Base-by-base conservation (phyloP, 257 asterid genomes). In the Jaltomata sinuosa region DNA sequence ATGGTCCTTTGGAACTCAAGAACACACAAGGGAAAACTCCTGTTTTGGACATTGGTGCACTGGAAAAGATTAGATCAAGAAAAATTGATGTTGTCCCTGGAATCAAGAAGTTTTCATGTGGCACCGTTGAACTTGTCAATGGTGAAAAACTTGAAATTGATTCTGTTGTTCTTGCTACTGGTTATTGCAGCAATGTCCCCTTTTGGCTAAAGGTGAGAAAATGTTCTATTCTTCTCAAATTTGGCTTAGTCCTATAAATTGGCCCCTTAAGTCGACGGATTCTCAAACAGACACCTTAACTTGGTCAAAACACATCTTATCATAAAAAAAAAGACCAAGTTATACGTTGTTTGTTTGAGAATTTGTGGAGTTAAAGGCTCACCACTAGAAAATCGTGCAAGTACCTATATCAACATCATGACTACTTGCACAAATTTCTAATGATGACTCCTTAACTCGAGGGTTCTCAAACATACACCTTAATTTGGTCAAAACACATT, bases 1-100 rank as follows among this genome's bases (percentile, higher is more conserved):
- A 57, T 42, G 90, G 88, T 4, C 88, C 90, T 1, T 47, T 85
- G 81, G 90, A 85, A 80, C 85, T 87, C 6, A 87, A 87, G 79
- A 87, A 59, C 4, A 81, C 67, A 4, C 82, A 65, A 11, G 90
- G 90, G 12, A 87, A 83, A 53, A 87, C 90, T 29, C 88, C 88
- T 54, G 90, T 87, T 52, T 59, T 87, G 57, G 90, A 85, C 57
- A 79, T 83, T 38, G 90, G 90, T 68, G 64, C 90, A 47, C 15
- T 87, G 57, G 87, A 86, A 11, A 85, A 69, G 32, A 87, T 87
- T 69, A 87, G 85, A 61, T 78, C 88, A 16, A 84, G 88, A 15
- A 84, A 87, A 19, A 83, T 83, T 38, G 80, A 80, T 50, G 88
- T 87, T 47, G 62, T 77, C 27, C 82, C 82, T 5, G 87, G 87